These are phyloP conservation scores for Plasmodium coatneyi DNA, from an alignment of 169 alveolate species.

Conservation along the genomic window DNA sequence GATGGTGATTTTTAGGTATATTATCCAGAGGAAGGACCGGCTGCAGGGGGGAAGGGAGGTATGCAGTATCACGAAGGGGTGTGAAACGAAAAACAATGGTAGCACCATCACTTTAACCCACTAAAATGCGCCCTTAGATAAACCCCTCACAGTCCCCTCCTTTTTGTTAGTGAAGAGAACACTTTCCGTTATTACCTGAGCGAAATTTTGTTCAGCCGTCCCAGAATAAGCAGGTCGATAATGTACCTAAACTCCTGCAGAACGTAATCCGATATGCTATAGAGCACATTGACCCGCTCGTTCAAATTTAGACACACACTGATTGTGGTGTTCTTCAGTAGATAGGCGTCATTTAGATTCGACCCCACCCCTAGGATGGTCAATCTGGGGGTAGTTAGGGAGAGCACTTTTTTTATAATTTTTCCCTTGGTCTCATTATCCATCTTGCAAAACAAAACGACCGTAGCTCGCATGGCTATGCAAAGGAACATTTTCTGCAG, in stretches of 20 bases:
- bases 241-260: constrained; percentile 62
- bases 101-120: neutral
- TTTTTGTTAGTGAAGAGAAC: neutral
- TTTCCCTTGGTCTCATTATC: constrained; percentile 64
- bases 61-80: neutral
- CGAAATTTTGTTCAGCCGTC: constrained; percentile 65
- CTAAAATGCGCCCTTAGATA: neutral
- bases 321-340: constrained; percentile 56
- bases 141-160: neutral
- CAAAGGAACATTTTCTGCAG: constrained; percentile 52
- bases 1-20: constrained; percentile 58
- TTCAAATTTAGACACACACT: constrained; percentile 71
- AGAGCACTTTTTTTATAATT: constrained; percentile 27
- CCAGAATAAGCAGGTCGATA: constrained; percentile 55
- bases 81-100: neutral
- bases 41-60: constrained; percentile 4
- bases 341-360: constrained; percentile 55
- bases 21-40: constrained; percentile 68
- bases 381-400: constrained; percentile 31
- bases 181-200: constrained; percentile 24
- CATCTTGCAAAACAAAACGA: constrained; percentile 64
- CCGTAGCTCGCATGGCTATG: constrained; percentile 71
- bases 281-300: constrained; percentile 30
- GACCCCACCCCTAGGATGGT: constrained; percentile 70
- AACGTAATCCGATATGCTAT: constrained; percentile 69